phyloP scores from a whole-genome alignment of 257 asterid species.

The Solanum dulcamara region DNA sequence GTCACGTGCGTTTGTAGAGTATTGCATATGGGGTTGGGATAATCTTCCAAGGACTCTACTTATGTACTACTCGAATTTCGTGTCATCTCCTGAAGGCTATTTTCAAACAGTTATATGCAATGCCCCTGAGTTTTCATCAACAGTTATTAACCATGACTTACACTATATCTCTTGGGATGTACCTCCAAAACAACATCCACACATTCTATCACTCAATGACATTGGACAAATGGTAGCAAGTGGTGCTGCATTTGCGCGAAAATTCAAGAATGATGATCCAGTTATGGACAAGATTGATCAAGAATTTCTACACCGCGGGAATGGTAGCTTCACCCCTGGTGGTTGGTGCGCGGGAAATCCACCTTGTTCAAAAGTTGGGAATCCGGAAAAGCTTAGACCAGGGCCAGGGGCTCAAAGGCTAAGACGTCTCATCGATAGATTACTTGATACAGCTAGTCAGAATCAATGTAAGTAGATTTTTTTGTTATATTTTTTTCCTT shows the following conservation, averaged over 20 bases:
- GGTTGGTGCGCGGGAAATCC: constrained; percentile 17
- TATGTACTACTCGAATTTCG: constrained; percentile 19
- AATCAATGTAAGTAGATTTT: constrained; percentile 7
- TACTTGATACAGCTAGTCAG: background rate
- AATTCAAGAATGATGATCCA: constrained; percentile 8
- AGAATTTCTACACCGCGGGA: constrained; percentile 7
- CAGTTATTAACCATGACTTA: constrained; percentile 18
- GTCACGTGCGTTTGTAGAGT: constrained; percentile 13
- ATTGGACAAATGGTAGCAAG: constrained; percentile 5
- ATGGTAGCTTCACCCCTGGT: constrained; percentile 17
- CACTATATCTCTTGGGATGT: constrained; percentile 18
- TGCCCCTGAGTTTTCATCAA: constrained; percentile 13
- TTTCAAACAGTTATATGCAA: constrained; percentile 18
- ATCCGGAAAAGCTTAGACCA: constrained; percentile 5
- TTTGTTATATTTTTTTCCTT: background rate
- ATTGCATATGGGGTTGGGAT: constrained; percentile 25
- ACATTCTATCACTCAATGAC: constrained; percentile 6
- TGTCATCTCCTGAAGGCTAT: constrained; percentile 22
- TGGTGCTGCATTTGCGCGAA: constrained; percentile 16
- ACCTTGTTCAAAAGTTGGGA: constrained; percentile 11
- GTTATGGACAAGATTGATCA: constrained; percentile 12
- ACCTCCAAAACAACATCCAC: constrained; percentile 21
- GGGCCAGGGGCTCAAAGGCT: constrained; percentile 15
- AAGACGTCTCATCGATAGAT: constrained; percentile 3
- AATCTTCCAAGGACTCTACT: constrained; percentile 20